phyloP scores from a whole-genome alignment of 805 yeast species.

The Isabelozyma rhagii region DNA sequence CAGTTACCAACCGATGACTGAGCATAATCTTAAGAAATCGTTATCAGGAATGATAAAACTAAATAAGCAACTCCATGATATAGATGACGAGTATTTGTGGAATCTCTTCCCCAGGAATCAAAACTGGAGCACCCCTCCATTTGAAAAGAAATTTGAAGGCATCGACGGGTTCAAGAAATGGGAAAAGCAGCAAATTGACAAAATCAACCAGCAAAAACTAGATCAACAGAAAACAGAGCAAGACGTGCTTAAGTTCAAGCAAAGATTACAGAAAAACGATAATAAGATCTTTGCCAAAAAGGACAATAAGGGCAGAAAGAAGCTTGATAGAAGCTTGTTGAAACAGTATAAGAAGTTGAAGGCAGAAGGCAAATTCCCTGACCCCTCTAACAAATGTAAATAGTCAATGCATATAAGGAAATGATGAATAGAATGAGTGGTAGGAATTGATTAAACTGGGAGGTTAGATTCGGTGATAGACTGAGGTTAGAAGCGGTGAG shows the following conservation, averaged over 20 bases:
- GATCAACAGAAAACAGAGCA: slow-evolving; percentile 17
- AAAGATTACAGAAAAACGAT: slow-evolving; percentile 7
- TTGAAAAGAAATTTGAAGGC: slow-evolving; percentile 17
- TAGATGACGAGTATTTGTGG: slow-evolving; percentile 41
- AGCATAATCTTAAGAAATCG: slow-evolving; percentile 37
- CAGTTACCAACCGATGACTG: slow-evolving; percentile 24
- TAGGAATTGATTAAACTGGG: too few species aligned
- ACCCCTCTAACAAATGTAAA: slow-evolving; percentile 2
- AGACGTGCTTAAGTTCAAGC: slow-evolving; percentile 18
- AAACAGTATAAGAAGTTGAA: slow-evolving; percentile 30
- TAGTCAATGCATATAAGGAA: not conserved
- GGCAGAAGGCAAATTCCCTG: slow-evolving; percentile 22
- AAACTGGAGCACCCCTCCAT: slow-evolving; percentile 34
- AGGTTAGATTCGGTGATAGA: too few species aligned
- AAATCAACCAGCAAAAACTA: slow-evolving; percentile 15
- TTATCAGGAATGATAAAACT: slow-evolving; percentile 38
- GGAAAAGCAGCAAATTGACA: slow-evolving; percentile 26
- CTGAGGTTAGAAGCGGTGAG: too few species aligned
- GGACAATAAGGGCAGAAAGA: slow-evolving; percentile 23
- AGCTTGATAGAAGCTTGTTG: slow-evolving; percentile 32
- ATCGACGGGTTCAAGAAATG: slow-evolving; percentile 31
- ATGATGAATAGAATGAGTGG: too few species aligned
- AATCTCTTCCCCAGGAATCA: slow-evolving; percentile 32
- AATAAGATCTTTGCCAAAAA: slow-evolving; percentile 5
- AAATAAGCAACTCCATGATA: slow-evolving; percentile 30